Evolutionary conservation across 371 early-diverging fungal species (phyloP), one percentile per base, ranked within the genome.

Genomic region (Funneliformis caledonium): DNA sequence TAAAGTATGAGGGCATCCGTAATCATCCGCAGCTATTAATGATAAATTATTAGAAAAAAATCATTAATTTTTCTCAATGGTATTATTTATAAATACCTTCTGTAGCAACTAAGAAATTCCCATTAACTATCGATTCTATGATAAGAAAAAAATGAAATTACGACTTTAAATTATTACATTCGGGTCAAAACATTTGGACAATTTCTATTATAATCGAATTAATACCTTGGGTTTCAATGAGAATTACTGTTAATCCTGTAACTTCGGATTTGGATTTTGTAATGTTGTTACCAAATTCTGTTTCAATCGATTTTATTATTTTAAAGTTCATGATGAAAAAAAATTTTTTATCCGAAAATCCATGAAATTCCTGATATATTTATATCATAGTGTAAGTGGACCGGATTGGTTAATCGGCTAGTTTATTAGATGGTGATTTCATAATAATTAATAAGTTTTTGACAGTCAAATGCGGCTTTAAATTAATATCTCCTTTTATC

Each of bases 1-100:
- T 59, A 93, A 82, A 22, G 92, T 91, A 82, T 93, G 93, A 43
- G 92, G 92, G 76, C 92, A 90, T 26, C 92, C 92, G 85, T 86
- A 89, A 81, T 93, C 93, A 80, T 93, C 93, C 78, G 89, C 88
- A 33, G 89, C 91, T 90, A 85, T 6, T 43, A 16, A 19, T 45
- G 9, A 22, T 42, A 31, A 56, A 22, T n/a, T 14, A 45, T 68
- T n/a, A 22, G 2, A 26, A 73, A 56, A n/a, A 26, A 61, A n/a
- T 9, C 4, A 47, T 69, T 12, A 33, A 33, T 16, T 22, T 67
- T 10, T 31, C 48, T 12, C 68, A 79, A 16, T 11, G 10, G 16
- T 69, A n/a, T 16, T 31, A 67, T 59, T 56, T 76, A 9, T 2
- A 19, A 7, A 22, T 74, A 92, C 91, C 85, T 83, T 93, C 93